These are phyloP conservation scores for Ophiostoma perfectum DNA, from an alignment of 2,329 filamentous ascomycete genomes.

Conservation along the genomic window DNA sequence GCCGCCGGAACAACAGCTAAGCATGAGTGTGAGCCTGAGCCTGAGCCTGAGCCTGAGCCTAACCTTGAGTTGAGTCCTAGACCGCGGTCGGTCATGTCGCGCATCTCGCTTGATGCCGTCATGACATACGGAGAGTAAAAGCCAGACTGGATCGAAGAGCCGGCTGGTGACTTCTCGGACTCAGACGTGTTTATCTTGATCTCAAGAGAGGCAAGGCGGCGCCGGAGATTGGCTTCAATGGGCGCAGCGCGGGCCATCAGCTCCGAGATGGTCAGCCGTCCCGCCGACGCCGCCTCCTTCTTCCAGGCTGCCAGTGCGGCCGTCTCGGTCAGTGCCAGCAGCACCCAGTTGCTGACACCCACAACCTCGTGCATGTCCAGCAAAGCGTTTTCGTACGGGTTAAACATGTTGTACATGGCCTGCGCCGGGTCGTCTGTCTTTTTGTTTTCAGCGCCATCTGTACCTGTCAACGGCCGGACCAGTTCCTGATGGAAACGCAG, in stretches of 20 bases:
- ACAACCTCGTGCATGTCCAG: constrained; percentile 46
- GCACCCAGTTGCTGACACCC: constrained; percentile 53
- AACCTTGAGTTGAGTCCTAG: no score
- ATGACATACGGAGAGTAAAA: constrained; percentile 20
- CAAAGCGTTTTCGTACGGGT: not conserved
- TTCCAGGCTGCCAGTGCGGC: constrained; percentile 53
- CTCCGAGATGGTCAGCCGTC: constrained; percentile 37
- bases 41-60: no score
- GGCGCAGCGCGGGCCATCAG: constrained; percentile 42
- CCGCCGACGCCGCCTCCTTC: constrained; percentile 29
- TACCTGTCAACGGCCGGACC: constrained; percentile 30
- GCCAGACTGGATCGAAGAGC: not conserved
- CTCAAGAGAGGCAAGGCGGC: constrained; percentile 32
- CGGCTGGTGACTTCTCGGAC: not conserved
- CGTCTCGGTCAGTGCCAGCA: constrained; percentile 51
- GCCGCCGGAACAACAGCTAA: not conserved
- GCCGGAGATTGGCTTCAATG: constrained; percentile 34
- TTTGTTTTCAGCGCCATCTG: not conserved
- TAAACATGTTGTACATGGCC: not conserved
- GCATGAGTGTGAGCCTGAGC: no score
- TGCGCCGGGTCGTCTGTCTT: not conserved
- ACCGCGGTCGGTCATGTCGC: not conserved
- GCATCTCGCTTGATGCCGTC: not conserved
- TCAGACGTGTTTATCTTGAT: not conserved
- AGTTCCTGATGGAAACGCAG: constrained; percentile 31